Conservation (phyloP, 495 filamentous ascomycete species). For the Elaphomyces granulatus region DNA sequence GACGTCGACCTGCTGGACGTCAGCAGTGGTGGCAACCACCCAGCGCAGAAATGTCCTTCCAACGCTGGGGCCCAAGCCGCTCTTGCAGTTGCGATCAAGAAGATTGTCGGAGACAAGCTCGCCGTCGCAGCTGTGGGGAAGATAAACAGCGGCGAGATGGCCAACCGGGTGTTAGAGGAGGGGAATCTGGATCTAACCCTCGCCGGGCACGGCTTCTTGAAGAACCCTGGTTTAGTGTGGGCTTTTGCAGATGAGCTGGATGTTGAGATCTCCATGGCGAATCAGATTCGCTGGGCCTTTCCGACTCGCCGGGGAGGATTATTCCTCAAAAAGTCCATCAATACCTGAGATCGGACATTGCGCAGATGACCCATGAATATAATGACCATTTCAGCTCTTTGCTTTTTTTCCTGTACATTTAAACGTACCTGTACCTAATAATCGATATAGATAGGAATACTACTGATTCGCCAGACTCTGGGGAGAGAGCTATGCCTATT, state of each 20-base stretch:
- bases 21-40: conserved; percentile 43
- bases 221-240: conserved; percentile 50
- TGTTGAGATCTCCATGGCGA: conserved; percentile 40
- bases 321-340: no score
- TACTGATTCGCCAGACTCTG: no score
- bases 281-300: conserved; percentile 48
- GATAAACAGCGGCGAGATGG: conserved; percentile 32
- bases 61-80: conserved; percentile 50
- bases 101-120: conserved; percentile 33
- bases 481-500: no score
- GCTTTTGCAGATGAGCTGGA: conserved; percentile 49
- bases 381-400: no score
- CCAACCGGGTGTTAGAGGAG: conserved; percentile 31
- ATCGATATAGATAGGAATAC: no score
- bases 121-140: conserved; percentile 36
- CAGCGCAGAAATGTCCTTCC: conserved; percentile 32
- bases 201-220: conserved; percentile 41
- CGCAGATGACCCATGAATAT: no score
- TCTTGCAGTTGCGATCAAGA: conserved; percentile 48
- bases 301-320: no score
- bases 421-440: no score
- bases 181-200: conserved; percentile 33
- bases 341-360: no score
- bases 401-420: neutral
- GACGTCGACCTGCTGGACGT: conserved; percentile 53